Base-by-base conservation (phyloP, 306 rosid genomes). In the Dryas octopetala region DNA sequence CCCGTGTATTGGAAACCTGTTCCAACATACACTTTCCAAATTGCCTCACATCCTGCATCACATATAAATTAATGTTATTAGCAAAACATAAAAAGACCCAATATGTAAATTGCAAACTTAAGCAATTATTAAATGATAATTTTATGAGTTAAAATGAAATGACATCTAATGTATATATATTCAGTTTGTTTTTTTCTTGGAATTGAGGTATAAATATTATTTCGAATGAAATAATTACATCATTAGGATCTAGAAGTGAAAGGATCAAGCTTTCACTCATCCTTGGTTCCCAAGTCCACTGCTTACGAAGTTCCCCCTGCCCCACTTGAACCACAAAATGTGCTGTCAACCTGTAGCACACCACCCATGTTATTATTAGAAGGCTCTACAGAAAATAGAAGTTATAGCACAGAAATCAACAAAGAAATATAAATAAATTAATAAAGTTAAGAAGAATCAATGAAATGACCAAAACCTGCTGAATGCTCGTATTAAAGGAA, bases 201-300 rank as follows among this genome's bases (percentile, higher is more conserved):
- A 41, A 52, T 54, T 32, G 54, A 70, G 50, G 51, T 40, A 49
- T 8, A 64, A 70, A 4, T 45, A 68, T 26, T 61, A 26, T 26
- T 68, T 6, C 14, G 14, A 52, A 71, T 53, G 26, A 64, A 54
- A 47, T 47, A 12, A 46, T 69, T 75, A 94, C 98, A 87, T 94
- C 97, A 78, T 84, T 83, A 1, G 95, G 89, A 89, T 94, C 98
- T 73, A 91, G 78, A 70, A 94, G 97, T 1, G 91, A 86, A 85
- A 94, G 98, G 79, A 91, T 83, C 88, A 94, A 75, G 89, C 95
- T 87, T 83, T 94, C 97, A 66, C 96, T 89, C 97, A 94, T 91
- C 67, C 77, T 80, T 68, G 98, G 93, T 79, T 94, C 96, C 98
- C 98, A 94, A 51, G 87, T 87, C 98, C 98, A 94, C 79, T 78